Base-by-base conservation (phyloP, 441 rosid species). In the Manihot esculenta region DNA sequence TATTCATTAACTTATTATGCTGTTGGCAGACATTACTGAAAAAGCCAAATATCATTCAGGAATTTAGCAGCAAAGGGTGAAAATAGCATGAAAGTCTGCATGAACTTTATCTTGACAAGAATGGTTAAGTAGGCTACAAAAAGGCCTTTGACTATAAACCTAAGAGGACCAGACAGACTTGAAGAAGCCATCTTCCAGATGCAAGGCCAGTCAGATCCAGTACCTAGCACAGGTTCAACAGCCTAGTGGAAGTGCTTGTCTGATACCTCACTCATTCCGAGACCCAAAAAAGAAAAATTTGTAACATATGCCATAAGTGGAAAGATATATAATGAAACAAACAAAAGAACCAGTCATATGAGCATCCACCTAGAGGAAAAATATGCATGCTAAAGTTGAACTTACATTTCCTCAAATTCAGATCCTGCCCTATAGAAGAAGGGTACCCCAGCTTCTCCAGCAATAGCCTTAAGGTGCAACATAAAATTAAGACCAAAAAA, bases 361-460 rank as follows among this genome's bases (percentile, higher is more conserved):
- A 51, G 24, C 55, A n/a, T 27, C 23, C 57, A 64, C 12, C 48
- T 65, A 10, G 21, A 30, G 15, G 56, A 27, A 51, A 14, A 24
- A 64, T 38, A 38, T 42, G 21, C 23, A 51, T 20, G 7, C 23
- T 51, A 6, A 55, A 57, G 38, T 14, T 57, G 61, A 26, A 76
- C 98, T 86, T 81, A 95, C 99, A 93, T 95, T 84, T 95, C 97
- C 91, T 95, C 98, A 85, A 95, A 95, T 84, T 93, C 99, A 76
- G 99, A 95, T 69, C 99, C 98, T 58, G 99, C 97, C 82, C 98
- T 85, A 60, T 95, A 93, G 88, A 95, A 95, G 84, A 95, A 95
- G 56, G 99, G 99, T 48, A 95, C 99, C 42, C 99, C 99, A 62
- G 99, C 99, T 88, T 95, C 99, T 77, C 99, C 99, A 79, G 98